These are phyloP conservation scores for Podospora anserina DNA, from an alignment of 495 filamentous ascomycete species.

Conservation along the genomic window DNA sequence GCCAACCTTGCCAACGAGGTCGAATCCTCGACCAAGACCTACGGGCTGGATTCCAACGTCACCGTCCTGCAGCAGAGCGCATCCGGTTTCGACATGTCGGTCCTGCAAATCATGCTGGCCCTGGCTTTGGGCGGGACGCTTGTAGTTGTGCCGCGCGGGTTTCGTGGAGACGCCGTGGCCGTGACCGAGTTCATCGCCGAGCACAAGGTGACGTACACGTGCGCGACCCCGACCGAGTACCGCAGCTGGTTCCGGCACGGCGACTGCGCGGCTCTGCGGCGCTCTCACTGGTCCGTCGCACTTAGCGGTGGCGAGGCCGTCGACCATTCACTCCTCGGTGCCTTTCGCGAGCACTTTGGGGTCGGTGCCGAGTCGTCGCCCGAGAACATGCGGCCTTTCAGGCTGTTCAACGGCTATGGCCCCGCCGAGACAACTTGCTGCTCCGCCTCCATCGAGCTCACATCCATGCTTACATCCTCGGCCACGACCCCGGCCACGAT, in stretches of 20 bases:
- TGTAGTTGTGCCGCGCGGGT: slow-evolving; percentile 16
- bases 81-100: slow-evolving; percentile 32
- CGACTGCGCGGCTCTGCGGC: not conserved
- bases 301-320: too few relatives aligned
- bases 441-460: slow-evolving; percentile 14
- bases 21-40: slow-evolving; percentile 16
- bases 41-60: slow-evolving; percentile 16
- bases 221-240: slow-evolving; percentile 29
- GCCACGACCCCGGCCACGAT: not conserved
- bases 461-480: not conserved
- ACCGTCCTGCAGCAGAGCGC: slow-evolving; percentile 32
- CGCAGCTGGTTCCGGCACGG: slow-evolving; percentile 23
- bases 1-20: slow-evolving; percentile 23
- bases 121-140: slow-evolving; percentile 29
- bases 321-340: too few relatives aligned
- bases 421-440: slow-evolving; percentile 26
- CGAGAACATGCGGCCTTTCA: slow-evolving; percentile 29
- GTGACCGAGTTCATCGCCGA: slow-evolving; percentile 23
- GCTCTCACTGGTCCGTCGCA: too few relatives aligned
- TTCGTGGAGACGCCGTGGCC: slow-evolving; percentile 25
- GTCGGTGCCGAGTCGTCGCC: slow-evolving; percentile 5
- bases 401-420: slow-evolving; percentile 34
- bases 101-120: slow-evolving; percentile 29
- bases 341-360: too few relatives aligned
- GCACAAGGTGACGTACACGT: slow-evolving; percentile 30